Evolutionary conservation across 2,329 filamentous ascomycete genomes (phyloP).

Genomic region (Sporothrix brunneoviolacea): DNA sequence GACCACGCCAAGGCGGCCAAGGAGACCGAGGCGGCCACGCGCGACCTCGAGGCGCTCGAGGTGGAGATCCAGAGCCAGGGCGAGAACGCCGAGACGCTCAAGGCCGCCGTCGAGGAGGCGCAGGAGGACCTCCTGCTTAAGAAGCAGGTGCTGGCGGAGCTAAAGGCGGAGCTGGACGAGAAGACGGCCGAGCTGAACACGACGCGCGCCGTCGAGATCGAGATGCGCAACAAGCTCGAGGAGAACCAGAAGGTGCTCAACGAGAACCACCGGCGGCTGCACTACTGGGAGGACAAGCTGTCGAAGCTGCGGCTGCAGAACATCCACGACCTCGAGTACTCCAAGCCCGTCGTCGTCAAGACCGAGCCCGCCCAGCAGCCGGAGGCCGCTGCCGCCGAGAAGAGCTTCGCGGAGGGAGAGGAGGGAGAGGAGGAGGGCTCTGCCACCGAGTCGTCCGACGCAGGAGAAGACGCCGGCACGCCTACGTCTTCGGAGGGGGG

Average conservation of each 20-base stretch:
- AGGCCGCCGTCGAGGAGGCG: conserved; percentile 70
- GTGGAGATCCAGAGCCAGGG: conserved; percentile 72
- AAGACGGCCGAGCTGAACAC: conserved; percentile 82
- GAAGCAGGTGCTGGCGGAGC: conserved; percentile 68
- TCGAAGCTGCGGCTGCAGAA: conserved; percentile 78
- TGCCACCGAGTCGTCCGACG: not conserved
- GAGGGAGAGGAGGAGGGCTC: conserved; percentile 16
- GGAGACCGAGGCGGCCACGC: conserved; percentile 65
- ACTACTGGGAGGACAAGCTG: conserved; percentile 86
- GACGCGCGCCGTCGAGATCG: conserved; percentile 83
- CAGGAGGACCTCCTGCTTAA: conserved; percentile 70
- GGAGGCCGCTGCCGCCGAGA: conserved; percentile 8
- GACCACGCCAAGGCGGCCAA: conserved; percentile 69
- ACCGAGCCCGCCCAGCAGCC: conserved; percentile 19
- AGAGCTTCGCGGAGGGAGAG: not conserved
- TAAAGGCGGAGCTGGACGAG: conserved; percentile 83
- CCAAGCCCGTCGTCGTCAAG: conserved; percentile 24
- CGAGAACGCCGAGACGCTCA: conserved; percentile 65
- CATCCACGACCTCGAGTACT: conserved; percentile 57
- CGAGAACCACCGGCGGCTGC: conserved; percentile 78
- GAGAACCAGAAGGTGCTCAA: conserved; percentile 84
- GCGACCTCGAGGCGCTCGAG: conserved; percentile 72
- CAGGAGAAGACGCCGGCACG: not conserved
- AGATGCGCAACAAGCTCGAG: conserved; percentile 97
- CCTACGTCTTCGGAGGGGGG: not conserved